These are phyloP conservation scores for Phoenix dactylifera DNA, from an alignment of 176 grass and related monocot genomes.

Conservation along the genomic window DNA sequence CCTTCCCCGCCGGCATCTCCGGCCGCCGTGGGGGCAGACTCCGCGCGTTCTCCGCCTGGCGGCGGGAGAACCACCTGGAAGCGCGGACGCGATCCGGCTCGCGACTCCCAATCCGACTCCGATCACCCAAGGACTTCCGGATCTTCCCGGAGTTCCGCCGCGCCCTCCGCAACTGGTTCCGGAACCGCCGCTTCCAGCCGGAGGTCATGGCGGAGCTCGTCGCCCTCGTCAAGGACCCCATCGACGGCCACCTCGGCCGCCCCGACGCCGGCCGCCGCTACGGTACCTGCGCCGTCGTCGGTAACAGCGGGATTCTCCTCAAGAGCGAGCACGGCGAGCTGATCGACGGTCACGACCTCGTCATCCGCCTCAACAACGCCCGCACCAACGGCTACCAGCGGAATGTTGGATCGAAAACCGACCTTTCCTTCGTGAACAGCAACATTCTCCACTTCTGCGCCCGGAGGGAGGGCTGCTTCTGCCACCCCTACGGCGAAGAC, in stretches of 20 bases:
- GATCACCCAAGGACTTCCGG: slow-evolving; percentile 11
- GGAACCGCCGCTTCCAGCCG: slow-evolving; percentile 38
- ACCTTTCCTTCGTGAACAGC: slow-evolving; percentile 63
- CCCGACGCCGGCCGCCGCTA: neutral
- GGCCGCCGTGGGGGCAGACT: slow-evolving; percentile 2
- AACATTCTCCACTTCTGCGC: slow-evolving; percentile 47
- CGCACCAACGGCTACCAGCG: slow-evolving; percentile 18
- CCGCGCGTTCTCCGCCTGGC: neutral
- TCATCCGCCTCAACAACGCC: slow-evolving; percentile 85
- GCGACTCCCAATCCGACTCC: slow-evolving; percentile 1
- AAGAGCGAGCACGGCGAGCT: slow-evolving; percentile 20
- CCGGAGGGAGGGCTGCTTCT: slow-evolving; percentile 34
- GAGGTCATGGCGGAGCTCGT: slow-evolving; percentile 57
- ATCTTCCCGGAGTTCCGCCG: slow-evolving; percentile 13
- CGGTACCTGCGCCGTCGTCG: slow-evolving; percentile 42
- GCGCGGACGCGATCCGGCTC: neutral
- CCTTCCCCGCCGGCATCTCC: slow-evolving; percentile 30
- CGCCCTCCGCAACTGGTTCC: slow-evolving; percentile 33
- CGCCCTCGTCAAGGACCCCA: slow-evolving; percentile 55
- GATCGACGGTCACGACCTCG: slow-evolving; percentile 55
- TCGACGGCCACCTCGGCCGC: slow-evolving; percentile 32
- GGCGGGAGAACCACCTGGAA: slow-evolving; percentile 24
- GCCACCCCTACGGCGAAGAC: slow-evolving; percentile 35
- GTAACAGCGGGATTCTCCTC: slow-evolving; percentile 54
- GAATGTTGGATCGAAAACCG: slow-evolving; percentile 43